These are phyloP conservation scores for Magnolia changhungtana DNA, from an alignment of 164 flowering plant species.

Conservation along the genomic window DNA sequence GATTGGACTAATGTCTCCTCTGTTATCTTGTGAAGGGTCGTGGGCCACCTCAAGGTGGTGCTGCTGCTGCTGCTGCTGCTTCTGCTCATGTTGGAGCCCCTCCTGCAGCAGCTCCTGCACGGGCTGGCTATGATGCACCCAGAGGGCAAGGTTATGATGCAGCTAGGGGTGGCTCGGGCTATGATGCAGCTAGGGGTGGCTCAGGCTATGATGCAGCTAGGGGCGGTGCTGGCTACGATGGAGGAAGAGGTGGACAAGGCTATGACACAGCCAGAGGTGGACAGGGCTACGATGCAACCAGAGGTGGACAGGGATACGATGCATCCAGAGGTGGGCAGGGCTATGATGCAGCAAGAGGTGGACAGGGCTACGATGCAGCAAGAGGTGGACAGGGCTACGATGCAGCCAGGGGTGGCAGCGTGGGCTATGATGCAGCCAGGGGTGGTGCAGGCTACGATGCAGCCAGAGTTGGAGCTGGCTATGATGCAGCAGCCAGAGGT, in stretches of 20 bases:
- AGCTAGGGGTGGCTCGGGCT: not conserved
- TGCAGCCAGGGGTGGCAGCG: slow-evolving; percentile 1
- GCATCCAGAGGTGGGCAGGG: not conserved
- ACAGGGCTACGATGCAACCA: not conserved
- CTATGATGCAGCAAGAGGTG: not conserved
- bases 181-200: slow-evolving; percentile 6
- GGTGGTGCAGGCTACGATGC: slow-evolving; percentile 2
- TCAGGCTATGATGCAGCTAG: slow-evolving; percentile 8
- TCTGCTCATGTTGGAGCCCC: not conserved
- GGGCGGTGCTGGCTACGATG: not conserved
- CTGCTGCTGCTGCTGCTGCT: not conserved
- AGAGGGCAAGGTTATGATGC: slow-evolving; percentile 9
- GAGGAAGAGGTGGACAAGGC: slow-evolving; percentile 4
- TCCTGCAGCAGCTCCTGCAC: slow-evolving; percentile 6
- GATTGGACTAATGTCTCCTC: not conserved
- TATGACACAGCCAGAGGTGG: slow-evolving; percentile 7
- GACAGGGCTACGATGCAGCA: not conserved
- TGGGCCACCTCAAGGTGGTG: not conserved
- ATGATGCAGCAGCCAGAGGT: slow-evolving; percentile 4
- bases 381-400: not conserved
- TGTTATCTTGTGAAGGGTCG: slow-evolving; percentile 3
- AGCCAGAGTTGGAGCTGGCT: slow-evolving; percentile 4
- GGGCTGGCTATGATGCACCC: slow-evolving; percentile 4
- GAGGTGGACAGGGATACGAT: slow-evolving; percentile 3
- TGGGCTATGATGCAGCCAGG: slow-evolving; percentile 2